Evolutionary conservation across 345 rosid genomes (phyloP).

Genomic region (Syzygium aqueum): DNA sequence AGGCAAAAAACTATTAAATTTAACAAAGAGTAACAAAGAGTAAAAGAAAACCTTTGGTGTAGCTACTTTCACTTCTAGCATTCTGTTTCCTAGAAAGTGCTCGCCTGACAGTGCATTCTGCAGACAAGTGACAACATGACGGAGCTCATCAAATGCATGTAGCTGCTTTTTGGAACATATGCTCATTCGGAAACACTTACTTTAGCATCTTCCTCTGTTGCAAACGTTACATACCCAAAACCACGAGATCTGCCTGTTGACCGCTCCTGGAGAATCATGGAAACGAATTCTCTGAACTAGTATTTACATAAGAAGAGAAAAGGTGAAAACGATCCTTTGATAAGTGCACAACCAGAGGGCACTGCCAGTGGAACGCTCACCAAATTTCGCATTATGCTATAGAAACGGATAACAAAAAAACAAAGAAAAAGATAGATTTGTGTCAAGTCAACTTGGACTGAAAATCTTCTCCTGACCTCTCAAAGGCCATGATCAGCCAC

Average conservation of each 20-base stretch:
- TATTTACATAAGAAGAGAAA: slow-evolving; percentile 2
- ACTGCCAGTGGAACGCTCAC: not conserved
- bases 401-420: not conserved
- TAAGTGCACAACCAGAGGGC: not conserved
- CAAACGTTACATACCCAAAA: slow-evolving; percentile 91
- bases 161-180: not conserved
- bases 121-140: not conserved
- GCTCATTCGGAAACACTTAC: slow-evolving; percentile 9
- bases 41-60: slow-evolving; percentile 73
- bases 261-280: slow-evolving; percentile 48
- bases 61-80: slow-evolving; percentile 87
- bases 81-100: slow-evolving; percentile 82
- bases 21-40: not conserved
- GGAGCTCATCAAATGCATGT: not conserved
- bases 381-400: not conserved
- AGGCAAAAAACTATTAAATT: not conserved
- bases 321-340: not conserved
- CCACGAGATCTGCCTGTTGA: slow-evolving; percentile 97
- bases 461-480: not conserved
- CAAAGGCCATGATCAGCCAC: not conserved
- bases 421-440: not conserved
- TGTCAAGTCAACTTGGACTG: not conserved
- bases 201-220: slow-evolving; percentile 73
- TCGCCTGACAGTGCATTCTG: slow-evolving; percentile 66
- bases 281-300: not conserved